phyloP scores from a whole-genome alignment of 176 grass and related monocot genomes.

The Juncus effusus region DNA sequence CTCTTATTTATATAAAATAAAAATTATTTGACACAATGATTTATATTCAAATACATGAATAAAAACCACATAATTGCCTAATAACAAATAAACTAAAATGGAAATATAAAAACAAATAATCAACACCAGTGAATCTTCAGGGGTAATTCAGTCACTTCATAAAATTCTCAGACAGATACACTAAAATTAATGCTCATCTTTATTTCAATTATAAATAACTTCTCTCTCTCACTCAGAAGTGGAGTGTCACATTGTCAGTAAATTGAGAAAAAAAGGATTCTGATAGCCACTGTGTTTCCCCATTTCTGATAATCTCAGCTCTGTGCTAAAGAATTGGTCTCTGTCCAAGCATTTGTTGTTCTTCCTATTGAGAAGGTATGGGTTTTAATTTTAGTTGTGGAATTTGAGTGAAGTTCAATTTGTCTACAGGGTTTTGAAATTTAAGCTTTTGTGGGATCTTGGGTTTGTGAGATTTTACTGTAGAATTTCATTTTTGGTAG shows the following conservation, averaged over 20 bases:
- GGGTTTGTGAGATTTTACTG: constrained; percentile 5
- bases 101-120: neutral
- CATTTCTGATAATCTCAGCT: neutral
- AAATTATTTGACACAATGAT: no score
- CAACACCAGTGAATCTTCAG: constrained; percentile 4
- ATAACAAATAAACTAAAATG: no score
- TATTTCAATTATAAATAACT: neutral
- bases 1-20: no score
- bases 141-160: constrained; percentile 16
- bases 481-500: neutral
- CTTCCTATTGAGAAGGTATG: neutral
- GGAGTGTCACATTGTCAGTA: neutral
- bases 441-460: neutral
- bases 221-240: constrained; percentile 1
- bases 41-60: no score
- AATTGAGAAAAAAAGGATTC: constrained; percentile 5
- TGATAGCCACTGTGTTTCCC: neutral
- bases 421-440: neutral
- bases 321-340: constrained; percentile 16
- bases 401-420: neutral
- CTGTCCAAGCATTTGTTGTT: neutral
- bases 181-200: constrained; percentile 1
- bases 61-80: no score
- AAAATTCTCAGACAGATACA: constrained; percentile 8
- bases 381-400: neutral